phyloP scores from a whole-genome alignment of 306 rosid genomes.

The Quercus glauca region DNA sequence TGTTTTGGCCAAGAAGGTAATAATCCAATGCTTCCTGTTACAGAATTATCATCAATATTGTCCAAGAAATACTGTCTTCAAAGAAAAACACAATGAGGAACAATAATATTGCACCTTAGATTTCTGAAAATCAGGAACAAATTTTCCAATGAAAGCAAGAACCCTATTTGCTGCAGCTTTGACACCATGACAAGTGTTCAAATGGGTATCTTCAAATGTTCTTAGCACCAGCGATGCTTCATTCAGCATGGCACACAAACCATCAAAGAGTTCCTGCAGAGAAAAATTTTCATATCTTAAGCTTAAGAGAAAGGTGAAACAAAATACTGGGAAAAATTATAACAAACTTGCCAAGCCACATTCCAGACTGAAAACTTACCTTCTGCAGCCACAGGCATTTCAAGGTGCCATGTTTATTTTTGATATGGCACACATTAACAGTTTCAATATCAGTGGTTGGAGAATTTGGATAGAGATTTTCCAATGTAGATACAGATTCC shows the following conservation, averaged over 20 bases:
- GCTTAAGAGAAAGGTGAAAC: slow-evolving; percentile 5
- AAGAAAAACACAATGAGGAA: slow-evolving; percentile 19
- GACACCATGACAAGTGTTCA: slow-evolving; percentile 48
- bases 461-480: slow-evolving; percentile 46
- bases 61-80: slow-evolving; percentile 7
- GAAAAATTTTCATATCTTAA: slow-evolving; percentile 10
- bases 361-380: slow-evolving; percentile 27
- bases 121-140: slow-evolving; percentile 49
- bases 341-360: no score
- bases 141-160: slow-evolving; percentile 49
- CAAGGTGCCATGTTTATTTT: slow-evolving; percentile 47
- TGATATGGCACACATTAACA: slow-evolving; percentile 30
- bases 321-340: not conserved
- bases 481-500: slow-evolving; percentile 49
- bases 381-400: slow-evolving; percentile 94
- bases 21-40: slow-evolving; percentile 70
- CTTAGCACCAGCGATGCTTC: slow-evolving; percentile 70
- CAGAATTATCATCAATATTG: slow-evolving; percentile 19
- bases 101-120: slow-evolving; percentile 59
- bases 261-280: slow-evolving; percentile 77
- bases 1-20: slow-evolving; percentile 51
- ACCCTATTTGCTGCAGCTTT: slow-evolving; percentile 46
- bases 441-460: slow-evolving; percentile 26
- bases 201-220: slow-evolving; percentile 48
- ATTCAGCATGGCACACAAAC: slow-evolving; percentile 41